Conservation (phyloP, 148 eudicot species). For the Vaccinium corymbosum region DNA sequence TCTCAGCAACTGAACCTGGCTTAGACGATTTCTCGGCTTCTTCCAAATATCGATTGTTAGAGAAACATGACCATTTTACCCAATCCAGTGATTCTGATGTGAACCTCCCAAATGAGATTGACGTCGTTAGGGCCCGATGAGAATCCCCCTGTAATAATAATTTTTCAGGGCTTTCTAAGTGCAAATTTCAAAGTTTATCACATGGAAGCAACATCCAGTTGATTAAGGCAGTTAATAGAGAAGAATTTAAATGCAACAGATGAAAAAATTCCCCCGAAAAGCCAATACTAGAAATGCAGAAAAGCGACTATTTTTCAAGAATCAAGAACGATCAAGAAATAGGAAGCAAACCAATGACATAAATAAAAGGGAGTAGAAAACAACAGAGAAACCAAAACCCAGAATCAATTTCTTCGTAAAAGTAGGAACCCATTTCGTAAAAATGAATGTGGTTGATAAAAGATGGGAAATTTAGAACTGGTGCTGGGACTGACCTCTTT, state of each 20-base stretch:
- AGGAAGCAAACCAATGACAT: not conserved
- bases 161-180: not conserved
- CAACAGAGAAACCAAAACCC: not conserved
- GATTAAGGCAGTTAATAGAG: not conserved
- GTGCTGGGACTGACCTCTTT: slow-evolving; percentile 28
- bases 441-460: slow-evolving; percentile 1
- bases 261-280: not conserved
- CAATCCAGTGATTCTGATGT: slow-evolving; percentile 71
- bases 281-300: slow-evolving; percentile 7
- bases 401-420: not conserved
- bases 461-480: not conserved
- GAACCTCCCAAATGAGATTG: slow-evolving; percentile 77
- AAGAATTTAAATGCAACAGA: not conserved
- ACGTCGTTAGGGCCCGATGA: slow-evolving; percentile 53
- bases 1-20: slow-evolving; percentile 87
- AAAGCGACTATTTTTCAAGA: not conserved
- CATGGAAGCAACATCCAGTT: not conserved
- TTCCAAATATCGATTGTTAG: slow-evolving; percentile 68
- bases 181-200: not conserved
- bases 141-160: slow-evolving; percentile 51
- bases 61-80: slow-evolving; percentile 78
- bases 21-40: slow-evolving; percentile 72
- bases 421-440: not conserved
- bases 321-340: not conserved
- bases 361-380: not conserved